Conservation (phyloP, 352 stramenopile species). For the Phytopythium delawarense region DNA sequence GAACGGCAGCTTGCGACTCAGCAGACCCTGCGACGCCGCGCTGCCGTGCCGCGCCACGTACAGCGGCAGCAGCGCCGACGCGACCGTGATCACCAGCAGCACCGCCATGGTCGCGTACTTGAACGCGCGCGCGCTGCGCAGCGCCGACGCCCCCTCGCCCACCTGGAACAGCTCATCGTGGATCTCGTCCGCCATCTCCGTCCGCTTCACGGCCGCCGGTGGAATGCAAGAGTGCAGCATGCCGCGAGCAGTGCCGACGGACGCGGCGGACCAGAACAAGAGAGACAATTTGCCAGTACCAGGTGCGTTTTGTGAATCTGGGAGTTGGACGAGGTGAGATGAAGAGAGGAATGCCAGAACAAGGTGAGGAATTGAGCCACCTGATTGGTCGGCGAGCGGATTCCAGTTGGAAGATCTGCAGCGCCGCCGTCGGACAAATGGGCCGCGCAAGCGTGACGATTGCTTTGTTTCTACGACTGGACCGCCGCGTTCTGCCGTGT, state of each 20-base stretch:
- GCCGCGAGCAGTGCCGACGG: no score
- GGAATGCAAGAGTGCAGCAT: neutral
- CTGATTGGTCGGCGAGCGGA: neutral
- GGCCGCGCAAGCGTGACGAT: neutral
- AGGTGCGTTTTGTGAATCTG: neutral
- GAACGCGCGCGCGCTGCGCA: conserved; percentile 29
- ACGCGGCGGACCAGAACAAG: neutral
- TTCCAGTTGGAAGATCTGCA: conserved; percentile 4
- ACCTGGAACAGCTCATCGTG: conserved; percentile 1
- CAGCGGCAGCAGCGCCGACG: conserved; percentile 46
- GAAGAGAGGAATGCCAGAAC: neutral
- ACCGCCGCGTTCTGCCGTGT: neutral
- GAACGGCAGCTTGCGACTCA: conserved; percentile 60
- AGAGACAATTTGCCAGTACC: neutral
- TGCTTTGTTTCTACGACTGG: neutral
- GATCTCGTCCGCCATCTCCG: neutral
- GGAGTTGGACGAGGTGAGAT: neutral
- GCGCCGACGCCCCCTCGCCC: neutral
- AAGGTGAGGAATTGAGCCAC: neutral
- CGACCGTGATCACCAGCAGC: conserved; percentile 51
- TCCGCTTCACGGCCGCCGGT: no score
- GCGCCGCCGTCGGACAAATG: conserved; percentile 6
- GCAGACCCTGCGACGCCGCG: conserved; percentile 25
- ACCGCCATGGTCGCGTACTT: conserved; percentile 46
- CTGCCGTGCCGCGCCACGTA: conserved; percentile 49